Base-by-base conservation (phyloP, 129 eudicot species). In the Apium graveolens region DNA sequence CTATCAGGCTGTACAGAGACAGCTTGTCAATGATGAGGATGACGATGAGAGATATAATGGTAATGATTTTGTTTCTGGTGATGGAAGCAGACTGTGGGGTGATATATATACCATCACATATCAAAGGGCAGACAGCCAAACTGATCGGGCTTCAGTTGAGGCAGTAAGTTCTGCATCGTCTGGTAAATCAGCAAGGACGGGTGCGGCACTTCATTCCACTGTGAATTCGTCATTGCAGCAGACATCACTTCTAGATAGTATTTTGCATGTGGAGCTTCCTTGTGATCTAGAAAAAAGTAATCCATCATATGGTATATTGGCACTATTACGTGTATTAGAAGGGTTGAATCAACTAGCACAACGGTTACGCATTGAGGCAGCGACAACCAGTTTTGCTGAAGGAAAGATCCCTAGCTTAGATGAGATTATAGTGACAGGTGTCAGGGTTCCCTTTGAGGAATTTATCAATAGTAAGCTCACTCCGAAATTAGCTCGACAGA, bases 321-420 rank as follows among this genome's bases (percentile, higher is more conserved):
- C 97, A 18, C 79, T 96, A 38, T 79, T 96, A 48, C 97, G 99
- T 46, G 96, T 96, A 11, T 76, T 96, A 68, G 99, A 96, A 78
- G 99, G 99, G 3, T 81, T 96, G 86, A 96, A 92, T 85, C 99
- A 96, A 86, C 97, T 96, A 78, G 97, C 97, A 3, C 93, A 90
- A 49, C 93, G 97, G n/a, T 76, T 96, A 75, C 88, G 97, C 29
- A 87, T 86, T 14, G 93, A 90, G 84, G 78, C 92, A 70, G 84
- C 82, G 41, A 85, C 85, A 3, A 86, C 87, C 66, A 79, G 85
- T 73, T 96, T 90, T 62, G 85, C 99, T 24, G 95, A 96, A 86
- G 97, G 99, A 34, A 86, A 85, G 74, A 73, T 90, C 21, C 57
- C 83, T 1, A 86, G 87, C 75, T 79, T 96, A 38, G 90, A 89